A percentile compares a stretch with the other conserved stretches of the same genome.
phyloP scores from a whole-genome alignment of 2,329 filamentous ascomycete species.

The Chrysosporium keratinophilum region DNA sequence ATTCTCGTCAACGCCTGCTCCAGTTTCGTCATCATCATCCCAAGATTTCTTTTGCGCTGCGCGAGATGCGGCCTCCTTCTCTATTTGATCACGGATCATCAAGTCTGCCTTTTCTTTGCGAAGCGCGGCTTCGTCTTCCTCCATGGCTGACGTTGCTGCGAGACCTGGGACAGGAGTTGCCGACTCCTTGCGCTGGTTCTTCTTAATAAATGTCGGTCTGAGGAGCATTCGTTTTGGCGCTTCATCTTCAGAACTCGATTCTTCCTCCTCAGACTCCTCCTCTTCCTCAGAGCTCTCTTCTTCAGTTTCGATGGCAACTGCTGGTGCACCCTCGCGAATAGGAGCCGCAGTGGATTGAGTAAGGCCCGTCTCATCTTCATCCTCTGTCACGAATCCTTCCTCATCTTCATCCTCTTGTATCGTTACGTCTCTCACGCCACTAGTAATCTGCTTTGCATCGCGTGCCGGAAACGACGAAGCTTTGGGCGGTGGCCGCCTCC shows the following conservation, averaged over 20 bases:
- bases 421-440: conserved; percentile 25
- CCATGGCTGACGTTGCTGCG: conserved; percentile 22
- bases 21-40: conserved; percentile 54
- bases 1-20: conserved; percentile 55
- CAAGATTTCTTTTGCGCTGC: conserved; percentile 72
- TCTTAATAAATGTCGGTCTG: conserved; percentile 58
- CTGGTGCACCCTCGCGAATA: not conserved
- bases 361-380: conserved; percentile 29
- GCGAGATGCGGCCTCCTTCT: conserved; percentile 65
- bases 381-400: conserved; percentile 52
- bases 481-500: conserved; percentile 38
- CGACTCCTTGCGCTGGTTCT: conserved; percentile 45
- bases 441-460: conserved; percentile 26
- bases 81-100: conserved; percentile 79
- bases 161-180: conserved; percentile 20
- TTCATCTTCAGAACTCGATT: conserved; percentile 28
- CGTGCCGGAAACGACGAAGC: conserved; percentile 30
- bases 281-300: conserved; percentile 4
- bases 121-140: conserved; percentile 36
- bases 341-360: not conserved
- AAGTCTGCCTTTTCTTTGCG: conserved; percentile 60
- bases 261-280: conserved; percentile 11
- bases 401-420: conserved; percentile 41
- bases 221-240: conserved; percentile 46
- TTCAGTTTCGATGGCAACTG: not conserved